A percentile compares a stretch with the other conserved stretches of the same genome.
phyloP scores from a whole-genome alignment of 2,329 filamentous ascomycete genomes.

The Epicoccum nigrum region DNA sequence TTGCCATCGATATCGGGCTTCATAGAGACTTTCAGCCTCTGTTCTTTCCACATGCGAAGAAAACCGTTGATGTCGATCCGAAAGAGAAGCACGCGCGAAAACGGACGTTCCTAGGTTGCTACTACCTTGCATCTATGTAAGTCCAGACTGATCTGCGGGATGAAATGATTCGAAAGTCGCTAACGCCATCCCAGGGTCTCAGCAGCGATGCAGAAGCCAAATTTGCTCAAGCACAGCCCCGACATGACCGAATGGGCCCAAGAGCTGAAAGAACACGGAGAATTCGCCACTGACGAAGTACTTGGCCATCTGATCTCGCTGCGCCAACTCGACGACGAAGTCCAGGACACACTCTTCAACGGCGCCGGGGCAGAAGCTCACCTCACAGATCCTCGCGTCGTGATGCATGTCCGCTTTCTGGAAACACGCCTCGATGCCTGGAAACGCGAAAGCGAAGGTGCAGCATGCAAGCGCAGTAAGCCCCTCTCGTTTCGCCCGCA shows the following conservation, averaged over 20 bases:
- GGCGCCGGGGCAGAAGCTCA: conserved; percentile 27
- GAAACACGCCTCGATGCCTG: conserved; percentile 36
- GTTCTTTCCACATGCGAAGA: conserved; percentile 13
- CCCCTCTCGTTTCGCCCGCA: neutral
- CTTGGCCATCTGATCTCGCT: conserved; percentile 33
- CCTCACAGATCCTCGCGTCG: conserved; percentile 36
- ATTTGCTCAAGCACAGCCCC: conserved; percentile 36
- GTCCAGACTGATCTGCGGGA: neutral
- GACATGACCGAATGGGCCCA: conserved; percentile 38
- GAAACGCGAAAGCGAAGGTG: conserved; percentile 22
- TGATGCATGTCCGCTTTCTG: conserved; percentile 38
- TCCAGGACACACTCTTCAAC: conserved; percentile 37
- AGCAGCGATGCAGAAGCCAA: conserved; percentile 39
- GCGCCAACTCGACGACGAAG: conserved; percentile 42
- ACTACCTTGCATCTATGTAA: conserved; percentile 43
- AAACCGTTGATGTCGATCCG: conserved; percentile 9
- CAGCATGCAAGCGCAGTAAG: conserved; percentile 30
- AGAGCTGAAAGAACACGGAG: conserved; percentile 23
- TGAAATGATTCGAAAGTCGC: no score
- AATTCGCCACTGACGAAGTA: conserved; percentile 36
- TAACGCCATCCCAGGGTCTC: conserved; percentile 30
- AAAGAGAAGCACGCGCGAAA: conserved; percentile 36
- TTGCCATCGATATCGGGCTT: conserved; percentile 42
- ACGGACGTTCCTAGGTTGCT: conserved; percentile 42
- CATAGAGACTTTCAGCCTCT: conserved; percentile 29